A percentile compares a stretch with the other conserved stretches of the same genome.
Evolutionary conservation across 106 monocot genomes (phyloP).

Genomic region (Dendrobium chrysotoxum): DNA sequence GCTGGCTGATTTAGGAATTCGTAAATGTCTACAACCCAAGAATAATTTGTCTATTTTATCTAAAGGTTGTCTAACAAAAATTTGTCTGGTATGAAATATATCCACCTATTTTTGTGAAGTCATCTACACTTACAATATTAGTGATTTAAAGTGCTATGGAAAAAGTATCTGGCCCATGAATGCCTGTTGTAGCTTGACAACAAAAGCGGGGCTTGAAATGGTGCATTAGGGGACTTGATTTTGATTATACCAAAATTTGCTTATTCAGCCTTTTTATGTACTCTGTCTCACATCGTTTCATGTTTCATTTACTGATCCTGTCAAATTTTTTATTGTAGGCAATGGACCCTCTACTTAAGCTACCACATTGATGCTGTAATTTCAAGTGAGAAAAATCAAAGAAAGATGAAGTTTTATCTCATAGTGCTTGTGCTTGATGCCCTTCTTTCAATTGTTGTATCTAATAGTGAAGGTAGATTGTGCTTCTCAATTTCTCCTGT

Average conservation of each 20-base stretch:
- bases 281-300: not conserved
- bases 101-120: not conserved
- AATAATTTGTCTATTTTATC: not conserved
- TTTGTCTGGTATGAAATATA: not conserved
- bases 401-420: slow-evolving; percentile 29
- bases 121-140: not conserved
- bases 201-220: not conserved
- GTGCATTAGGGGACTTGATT: not conserved
- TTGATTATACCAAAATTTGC: not conserved
- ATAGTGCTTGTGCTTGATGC: slow-evolving; percentile 22
- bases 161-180: not conserved
- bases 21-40: not conserved
- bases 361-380: not conserved
- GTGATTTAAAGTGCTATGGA: not conserved
- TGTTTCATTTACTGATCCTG: not conserved
- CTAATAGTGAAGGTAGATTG: slow-evolving; percentile 40
- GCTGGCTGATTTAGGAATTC: not conserved
- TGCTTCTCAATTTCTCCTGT: not conserved
- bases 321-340: not conserved
- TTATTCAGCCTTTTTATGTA: not conserved
- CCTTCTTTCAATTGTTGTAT: slow-evolving; percentile 20
- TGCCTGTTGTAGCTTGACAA: not conserved
- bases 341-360: not conserved
- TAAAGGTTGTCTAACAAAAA: not conserved
- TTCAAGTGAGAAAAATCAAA: slow-evolving; percentile 7